Evolutionary conservation across 345 rosid species (phyloP).

Genomic region (Eucalyptus victrix): DNA sequence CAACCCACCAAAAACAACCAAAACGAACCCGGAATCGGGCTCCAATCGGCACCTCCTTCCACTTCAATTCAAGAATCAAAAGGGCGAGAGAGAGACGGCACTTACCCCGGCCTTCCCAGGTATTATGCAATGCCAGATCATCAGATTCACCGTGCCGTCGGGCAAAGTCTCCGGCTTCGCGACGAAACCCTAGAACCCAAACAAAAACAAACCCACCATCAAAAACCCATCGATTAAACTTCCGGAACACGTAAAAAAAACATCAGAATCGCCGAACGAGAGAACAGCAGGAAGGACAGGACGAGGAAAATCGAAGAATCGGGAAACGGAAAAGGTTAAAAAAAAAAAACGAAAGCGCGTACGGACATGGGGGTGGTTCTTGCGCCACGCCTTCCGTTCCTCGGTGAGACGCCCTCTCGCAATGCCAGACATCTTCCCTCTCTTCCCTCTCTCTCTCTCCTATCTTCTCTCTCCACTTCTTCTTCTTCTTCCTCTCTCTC

Average conservation of each 20-base stretch:
- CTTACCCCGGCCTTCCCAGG: conserved; percentile 97
- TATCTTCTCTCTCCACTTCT: neutral
- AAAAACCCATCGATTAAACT: neutral
- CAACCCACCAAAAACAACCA: neutral
- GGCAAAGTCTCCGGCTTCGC: conserved; percentile 80
- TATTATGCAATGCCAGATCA: conserved; percentile 95
- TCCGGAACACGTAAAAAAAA: neutral
- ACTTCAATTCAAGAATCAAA: neutral
- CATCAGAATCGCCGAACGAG: neutral
- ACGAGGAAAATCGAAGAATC: neutral
- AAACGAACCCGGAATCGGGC: neutral
- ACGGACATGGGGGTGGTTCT: conserved; percentile 93
- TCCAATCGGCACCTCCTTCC: neutral
- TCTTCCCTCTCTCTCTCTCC: neutral
- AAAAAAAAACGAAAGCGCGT: neutral
- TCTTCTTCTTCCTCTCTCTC: neutral
- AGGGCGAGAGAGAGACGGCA: neutral
- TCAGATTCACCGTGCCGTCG: conserved; percentile 84
- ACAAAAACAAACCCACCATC: neutral
- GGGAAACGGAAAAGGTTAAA: neutral
- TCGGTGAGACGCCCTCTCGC: conserved; percentile 94
- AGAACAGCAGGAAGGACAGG: neutral
- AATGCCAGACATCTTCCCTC: conserved; percentile 59
- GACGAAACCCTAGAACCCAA: conserved; percentile 69
- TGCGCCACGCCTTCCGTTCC: conserved; percentile 94